These are phyloP conservation scores for Grigorovia transvaalensis DNA, from an alignment of 805 yeast genomes.

Conservation along the genomic window DNA sequence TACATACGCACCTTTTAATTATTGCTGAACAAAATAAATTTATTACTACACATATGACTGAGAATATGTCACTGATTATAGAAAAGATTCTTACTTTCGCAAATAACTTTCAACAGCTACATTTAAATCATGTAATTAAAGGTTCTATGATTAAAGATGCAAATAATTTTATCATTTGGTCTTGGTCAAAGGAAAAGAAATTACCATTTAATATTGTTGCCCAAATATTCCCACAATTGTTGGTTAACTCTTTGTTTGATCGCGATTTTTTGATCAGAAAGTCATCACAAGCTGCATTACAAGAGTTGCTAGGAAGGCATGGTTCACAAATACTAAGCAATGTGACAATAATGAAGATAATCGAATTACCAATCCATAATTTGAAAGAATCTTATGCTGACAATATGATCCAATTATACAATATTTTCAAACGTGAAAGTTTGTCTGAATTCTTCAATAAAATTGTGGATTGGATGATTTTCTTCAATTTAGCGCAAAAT, in stretches of 20 bases:
- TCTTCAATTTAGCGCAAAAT: slow-evolving; percentile 11
- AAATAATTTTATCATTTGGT: slow-evolving; percentile 79
- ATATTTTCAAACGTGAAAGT: slow-evolving; percentile 11
- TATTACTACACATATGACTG: slow-evolving; percentile 7
- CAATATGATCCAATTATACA: slow-evolving; percentile 26
- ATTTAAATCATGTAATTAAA: slow-evolving; percentile 35
- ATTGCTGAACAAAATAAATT: slow-evolving; percentile 27
- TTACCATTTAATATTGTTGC: slow-evolving; percentile 9
- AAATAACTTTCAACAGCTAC: slow-evolving; percentile 48
- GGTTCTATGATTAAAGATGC: slow-evolving; percentile 77
- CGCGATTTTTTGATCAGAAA: slow-evolving; percentile 63
- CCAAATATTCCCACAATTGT: slow-evolving; percentile 28
- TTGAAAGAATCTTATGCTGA: slow-evolving; percentile 32
- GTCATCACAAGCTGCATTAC: slow-evolving; percentile 79
- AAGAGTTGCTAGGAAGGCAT: slow-evolving; percentile 74
- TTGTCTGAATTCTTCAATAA: slow-evolving; percentile 15
- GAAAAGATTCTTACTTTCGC: slow-evolving; percentile 33
- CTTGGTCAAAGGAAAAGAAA: slow-evolving; percentile 39
- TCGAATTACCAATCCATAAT: slow-evolving; percentile 51
- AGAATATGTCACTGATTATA: slow-evolving; percentile 4
- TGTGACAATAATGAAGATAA: slow-evolving; percentile 31
- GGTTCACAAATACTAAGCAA: slow-evolving; percentile 25
- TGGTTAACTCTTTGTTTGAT: slow-evolving; percentile 56
- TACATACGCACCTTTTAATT: slow-evolving; percentile 29
- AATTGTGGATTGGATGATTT: slow-evolving; percentile 14